These are phyloP conservation scores for Arabidopsis suecica DNA, from an alignment of 345 rosid genomes.

Conservation along the genomic window DNA sequence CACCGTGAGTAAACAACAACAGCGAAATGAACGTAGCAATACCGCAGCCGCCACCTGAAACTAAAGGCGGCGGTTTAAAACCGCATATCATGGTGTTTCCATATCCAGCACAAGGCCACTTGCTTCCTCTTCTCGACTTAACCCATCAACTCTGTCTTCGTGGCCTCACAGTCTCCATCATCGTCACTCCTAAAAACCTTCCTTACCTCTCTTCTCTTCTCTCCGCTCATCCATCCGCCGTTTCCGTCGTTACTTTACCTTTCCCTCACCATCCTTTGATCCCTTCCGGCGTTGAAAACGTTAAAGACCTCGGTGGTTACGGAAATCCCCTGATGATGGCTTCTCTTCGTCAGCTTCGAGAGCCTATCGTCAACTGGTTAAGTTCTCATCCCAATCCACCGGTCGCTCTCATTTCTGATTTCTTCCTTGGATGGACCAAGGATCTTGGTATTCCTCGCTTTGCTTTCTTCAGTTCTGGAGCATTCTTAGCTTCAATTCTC, in stretches of 20 bases:
- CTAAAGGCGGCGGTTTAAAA: neutral
- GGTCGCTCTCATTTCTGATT: slow-evolving; percentile 68
- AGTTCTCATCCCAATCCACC: slow-evolving; percentile 62
- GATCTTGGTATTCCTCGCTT: slow-evolving; percentile 55
- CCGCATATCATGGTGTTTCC: slow-evolving; percentile 67
- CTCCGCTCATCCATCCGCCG: slow-evolving; percentile 42
- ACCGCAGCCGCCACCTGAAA: neutral
- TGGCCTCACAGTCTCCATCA: slow-evolving; percentile 51
- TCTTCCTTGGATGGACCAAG: slow-evolving; percentile 79
- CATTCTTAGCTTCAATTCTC: slow-evolving; percentile 40
- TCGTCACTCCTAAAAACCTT: slow-evolving; percentile 61
- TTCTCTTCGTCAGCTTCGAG: slow-evolving; percentile 53
- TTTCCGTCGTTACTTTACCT: slow-evolving; percentile 48
- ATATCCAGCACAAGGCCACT: slow-evolving; percentile 74
- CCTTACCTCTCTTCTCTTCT: slow-evolving; percentile 54
- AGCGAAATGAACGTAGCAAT: neutral
- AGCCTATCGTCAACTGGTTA: slow-evolving; percentile 60
- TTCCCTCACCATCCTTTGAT: slow-evolving; percentile 62
- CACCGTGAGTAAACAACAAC: neutral
- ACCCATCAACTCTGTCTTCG: slow-evolving; percentile 54
- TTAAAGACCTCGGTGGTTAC: slow-evolving; percentile 53
- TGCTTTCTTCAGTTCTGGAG: slow-evolving; percentile 53
- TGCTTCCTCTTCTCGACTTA: slow-evolving; percentile 59
- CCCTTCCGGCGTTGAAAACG: slow-evolving; percentile 65
- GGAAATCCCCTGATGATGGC: slow-evolving; percentile 50